Conservation (phyloP, 2,329 filamentous ascomycete genomes). For the Penicillium decumbens region DNA sequence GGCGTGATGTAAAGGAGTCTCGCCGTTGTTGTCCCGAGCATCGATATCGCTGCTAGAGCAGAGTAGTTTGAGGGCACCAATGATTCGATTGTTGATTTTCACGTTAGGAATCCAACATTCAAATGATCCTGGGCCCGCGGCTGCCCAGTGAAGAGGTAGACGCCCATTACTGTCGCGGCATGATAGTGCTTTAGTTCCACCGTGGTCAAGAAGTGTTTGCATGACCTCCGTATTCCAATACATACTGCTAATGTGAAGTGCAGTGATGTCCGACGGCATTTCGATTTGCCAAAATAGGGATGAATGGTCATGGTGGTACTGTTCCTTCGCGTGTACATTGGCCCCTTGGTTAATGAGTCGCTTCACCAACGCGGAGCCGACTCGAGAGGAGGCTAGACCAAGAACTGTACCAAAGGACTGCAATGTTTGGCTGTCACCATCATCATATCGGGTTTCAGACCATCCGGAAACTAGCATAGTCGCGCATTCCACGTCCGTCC, state of each 20-base stretch:
- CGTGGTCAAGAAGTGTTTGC: background rate
- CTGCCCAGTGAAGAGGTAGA: conserved; percentile 2
- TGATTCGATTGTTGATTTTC: background rate
- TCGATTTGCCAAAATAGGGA: background rate
- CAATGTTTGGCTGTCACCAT: background rate
- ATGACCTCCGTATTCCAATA: background rate
- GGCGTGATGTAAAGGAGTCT: background rate
- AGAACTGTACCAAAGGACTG: background rate
- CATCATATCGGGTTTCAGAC: background rate
- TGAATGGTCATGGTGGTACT: background rate
- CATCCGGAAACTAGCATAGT: too few relatives aligned
- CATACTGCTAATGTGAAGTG: background rate
- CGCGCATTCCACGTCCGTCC: too few relatives aligned
- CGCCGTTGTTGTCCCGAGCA: background rate
- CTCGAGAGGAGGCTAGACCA: background rate
- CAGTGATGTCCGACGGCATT: background rate
- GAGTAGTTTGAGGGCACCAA: background rate
- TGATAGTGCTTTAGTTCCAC: background rate
- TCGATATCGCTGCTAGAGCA: background rate
- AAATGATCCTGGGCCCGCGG: background rate
- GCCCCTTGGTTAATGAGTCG: background rate
- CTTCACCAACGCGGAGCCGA: background rate
- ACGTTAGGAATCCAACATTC: background rate
- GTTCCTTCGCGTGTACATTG: background rate
- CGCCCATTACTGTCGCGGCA: background rate